Evolutionary conservation across 164 flowering plant species (phyloP).

Genomic region (Vitis labrusca): DNA sequence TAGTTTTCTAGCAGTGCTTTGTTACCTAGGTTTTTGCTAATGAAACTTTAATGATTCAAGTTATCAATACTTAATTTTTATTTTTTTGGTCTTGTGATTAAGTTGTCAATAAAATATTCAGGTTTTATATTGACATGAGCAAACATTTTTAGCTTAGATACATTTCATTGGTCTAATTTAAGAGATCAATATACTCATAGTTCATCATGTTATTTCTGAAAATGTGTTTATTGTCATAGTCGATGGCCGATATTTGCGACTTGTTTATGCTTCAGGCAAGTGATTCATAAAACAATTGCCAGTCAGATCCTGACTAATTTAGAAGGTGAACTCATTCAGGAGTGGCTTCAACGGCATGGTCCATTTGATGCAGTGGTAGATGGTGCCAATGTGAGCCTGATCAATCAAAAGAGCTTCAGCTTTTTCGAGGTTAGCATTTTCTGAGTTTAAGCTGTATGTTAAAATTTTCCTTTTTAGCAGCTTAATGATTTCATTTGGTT

Average conservation of each 20-base stretch:
- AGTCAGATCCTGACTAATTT: slow-evolving; percentile 20
- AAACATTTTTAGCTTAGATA: too few species aligned
- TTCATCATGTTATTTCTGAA: background rate
- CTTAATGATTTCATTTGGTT: slow-evolving; percentile 18
- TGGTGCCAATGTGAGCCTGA: slow-evolving; percentile 84
- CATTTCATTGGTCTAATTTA: background rate
- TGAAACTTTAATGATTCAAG: too few species aligned
- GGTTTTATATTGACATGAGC: background rate
- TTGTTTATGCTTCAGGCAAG: slow-evolving; percentile 14
- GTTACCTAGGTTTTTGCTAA: too few species aligned
- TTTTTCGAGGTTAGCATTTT: slow-evolving; percentile 58
- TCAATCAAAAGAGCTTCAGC: slow-evolving; percentile 43
- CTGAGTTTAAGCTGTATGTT: background rate
- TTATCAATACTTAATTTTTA: too few species aligned
- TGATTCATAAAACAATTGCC: slow-evolving; percentile 5
- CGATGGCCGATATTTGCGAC: slow-evolving; percentile 3
- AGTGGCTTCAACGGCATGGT: slow-evolving; percentile 80
- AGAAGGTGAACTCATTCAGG: slow-evolving; percentile 50
- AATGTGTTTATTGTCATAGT: too few species aligned
- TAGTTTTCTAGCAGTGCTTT: too few species aligned
- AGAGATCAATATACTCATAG: background rate
- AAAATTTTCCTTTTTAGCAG: background rate
- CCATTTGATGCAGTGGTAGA: slow-evolving; percentile 97
- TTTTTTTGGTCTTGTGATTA: background rate
- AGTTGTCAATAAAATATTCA: background rate